Evolutionary conservation across 805 yeast genomes (phyloP).

Genomic region (Barnettozyma sucrosica): DNA sequence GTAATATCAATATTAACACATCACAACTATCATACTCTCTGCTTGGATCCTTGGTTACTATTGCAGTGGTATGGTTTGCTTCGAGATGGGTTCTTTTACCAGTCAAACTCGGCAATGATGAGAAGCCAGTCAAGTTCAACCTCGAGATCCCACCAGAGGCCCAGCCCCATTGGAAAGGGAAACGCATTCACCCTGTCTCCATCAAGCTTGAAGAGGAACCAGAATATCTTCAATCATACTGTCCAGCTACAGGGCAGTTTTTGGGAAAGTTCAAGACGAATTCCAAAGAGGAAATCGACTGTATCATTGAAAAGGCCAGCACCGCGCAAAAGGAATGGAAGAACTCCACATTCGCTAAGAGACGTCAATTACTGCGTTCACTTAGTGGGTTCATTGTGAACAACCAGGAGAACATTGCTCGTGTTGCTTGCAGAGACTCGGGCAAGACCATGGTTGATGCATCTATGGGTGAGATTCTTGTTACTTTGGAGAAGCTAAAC

Average conservation of each 20-base stretch:
- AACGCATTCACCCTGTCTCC: conserved; percentile 59
- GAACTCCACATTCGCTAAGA: conserved; percentile 48
- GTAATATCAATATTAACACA: conserved; percentile 9
- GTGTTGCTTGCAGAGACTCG: conserved; percentile 93
- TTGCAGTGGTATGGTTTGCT: conserved; percentile 10
- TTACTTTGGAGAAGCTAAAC: conserved; percentile 84
- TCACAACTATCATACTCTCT: conserved; percentile 18
- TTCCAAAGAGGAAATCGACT: conserved; percentile 66
- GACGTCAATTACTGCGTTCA: conserved; percentile 68
- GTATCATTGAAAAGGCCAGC: conserved; percentile 39
- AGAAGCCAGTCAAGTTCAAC: conserved; percentile 38
- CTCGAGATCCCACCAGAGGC: conserved; percentile 70
- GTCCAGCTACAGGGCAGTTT: conserved; percentile 94
- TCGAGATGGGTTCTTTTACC: conserved; percentile 11
- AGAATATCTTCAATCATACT: conserved; percentile 68
- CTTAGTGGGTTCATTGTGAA: conserved; percentile 65
- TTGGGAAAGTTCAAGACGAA: conserved; percentile 68
- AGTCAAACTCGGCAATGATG: conserved; percentile 6
- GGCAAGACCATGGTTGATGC: conserved; percentile 97
- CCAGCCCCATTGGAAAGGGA: conserved; percentile 88
- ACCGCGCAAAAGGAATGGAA: conserved; percentile 31
- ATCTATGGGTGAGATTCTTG: conserved; percentile 93
- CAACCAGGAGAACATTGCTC: conserved; percentile 81
- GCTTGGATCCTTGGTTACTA: conserved; percentile 11
- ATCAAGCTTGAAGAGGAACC: conserved; percentile 59